A percentile compares a stretch with the other conserved stretches of the same genome.
phyloP scores from a whole-genome alignment of 495 filamentous ascomycete species.

The Trichocladium uniseriatum region DNA sequence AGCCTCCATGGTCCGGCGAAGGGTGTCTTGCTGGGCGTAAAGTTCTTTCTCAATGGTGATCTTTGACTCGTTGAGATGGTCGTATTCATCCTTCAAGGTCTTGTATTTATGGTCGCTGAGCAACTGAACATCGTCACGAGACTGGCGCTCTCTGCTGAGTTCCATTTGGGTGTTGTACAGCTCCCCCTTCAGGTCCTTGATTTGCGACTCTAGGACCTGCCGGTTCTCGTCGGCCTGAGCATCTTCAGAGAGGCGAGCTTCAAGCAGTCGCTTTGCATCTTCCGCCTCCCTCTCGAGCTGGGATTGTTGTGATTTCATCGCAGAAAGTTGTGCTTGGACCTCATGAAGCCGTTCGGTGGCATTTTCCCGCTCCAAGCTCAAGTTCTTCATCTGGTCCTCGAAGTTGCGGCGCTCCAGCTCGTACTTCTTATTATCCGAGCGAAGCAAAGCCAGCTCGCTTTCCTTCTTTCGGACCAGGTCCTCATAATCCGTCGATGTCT shows the following conservation, averaged over 20 bases:
- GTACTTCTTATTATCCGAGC: conserved; percentile 68
- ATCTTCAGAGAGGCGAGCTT: conserved; percentile 83
- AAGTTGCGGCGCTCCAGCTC: conserved; percentile 67
- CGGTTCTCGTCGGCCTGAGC: conserved; percentile 76
- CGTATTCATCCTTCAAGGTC: conserved; percentile 72
- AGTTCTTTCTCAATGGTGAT: conserved; percentile 98
- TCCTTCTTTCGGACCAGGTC: conserved; percentile 89
- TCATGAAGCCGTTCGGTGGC: conserved; percentile 70
- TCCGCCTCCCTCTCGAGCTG: conserved; percentile 81
- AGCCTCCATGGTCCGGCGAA: conserved; percentile 78
- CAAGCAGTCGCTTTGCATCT: conserved; percentile 76
- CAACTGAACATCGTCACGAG: conserved; percentile 89
- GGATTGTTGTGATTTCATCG: conserved; percentile 70
- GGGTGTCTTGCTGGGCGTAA: conserved; percentile 91
- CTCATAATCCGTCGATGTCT: conserved; percentile 89
- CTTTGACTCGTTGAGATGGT: conserved; percentile 86
- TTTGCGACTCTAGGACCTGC: conserved; percentile 77
- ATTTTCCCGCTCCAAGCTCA: conserved; percentile 69
- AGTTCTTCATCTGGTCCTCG: conserved; percentile 61
- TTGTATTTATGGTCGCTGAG: conserved; percentile 82
- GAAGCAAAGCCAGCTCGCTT: conserved; percentile 78
- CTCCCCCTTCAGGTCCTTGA: conserved; percentile 75
- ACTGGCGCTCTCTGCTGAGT: conserved; percentile 84
- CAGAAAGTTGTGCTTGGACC: conserved; percentile 78
- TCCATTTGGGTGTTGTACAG: conserved; percentile 80